Evolutionary conservation across 140 eudicot species (phyloP).

Genomic region (Ambrosia hybrid): DNA sequence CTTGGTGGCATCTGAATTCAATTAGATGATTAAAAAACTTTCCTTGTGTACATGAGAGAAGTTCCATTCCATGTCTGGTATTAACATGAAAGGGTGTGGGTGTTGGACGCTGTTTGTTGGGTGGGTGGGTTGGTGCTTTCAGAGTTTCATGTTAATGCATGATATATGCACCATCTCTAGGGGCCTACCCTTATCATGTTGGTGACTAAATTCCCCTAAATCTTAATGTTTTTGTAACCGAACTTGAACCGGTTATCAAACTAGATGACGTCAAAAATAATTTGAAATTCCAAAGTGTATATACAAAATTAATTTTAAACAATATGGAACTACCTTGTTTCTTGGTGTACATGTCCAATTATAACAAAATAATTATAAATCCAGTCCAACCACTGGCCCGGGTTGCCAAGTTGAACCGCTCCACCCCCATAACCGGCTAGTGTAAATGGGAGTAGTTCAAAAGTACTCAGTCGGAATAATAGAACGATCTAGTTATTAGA

Average conservation of each 20-base stretch:
- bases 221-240: not conserved
- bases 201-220: not conserved
- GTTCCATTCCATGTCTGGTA: slow-evolving; percentile 1
- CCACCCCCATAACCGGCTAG: not conserved
- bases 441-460: not conserved
- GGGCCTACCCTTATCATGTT: not conserved
- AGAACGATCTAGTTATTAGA: not conserved
- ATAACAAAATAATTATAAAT: too few species aligned
- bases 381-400: not conserved
- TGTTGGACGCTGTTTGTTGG: slow-evolving; percentile 22
- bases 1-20: not conserved
- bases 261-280: not conserved
- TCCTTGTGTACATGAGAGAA: slow-evolving; percentile 20
- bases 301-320: not conserved
- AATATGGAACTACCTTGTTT: not conserved
- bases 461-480: not conserved
- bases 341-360: too few species aligned
- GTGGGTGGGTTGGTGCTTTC: slow-evolving; percentile 16
- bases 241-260: not conserved
- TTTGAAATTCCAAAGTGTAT: too few species aligned
- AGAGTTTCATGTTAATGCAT: slow-evolving; percentile 13
- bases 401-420: too few species aligned
- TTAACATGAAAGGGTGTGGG: slow-evolving; percentile 17
- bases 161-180: slow-evolving; percentile 1
- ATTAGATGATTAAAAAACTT: not conserved